phyloP scores from a whole-genome alignment of 2,329 filamentous ascomycete species.

The Ambrosiella xylebori region DNA sequence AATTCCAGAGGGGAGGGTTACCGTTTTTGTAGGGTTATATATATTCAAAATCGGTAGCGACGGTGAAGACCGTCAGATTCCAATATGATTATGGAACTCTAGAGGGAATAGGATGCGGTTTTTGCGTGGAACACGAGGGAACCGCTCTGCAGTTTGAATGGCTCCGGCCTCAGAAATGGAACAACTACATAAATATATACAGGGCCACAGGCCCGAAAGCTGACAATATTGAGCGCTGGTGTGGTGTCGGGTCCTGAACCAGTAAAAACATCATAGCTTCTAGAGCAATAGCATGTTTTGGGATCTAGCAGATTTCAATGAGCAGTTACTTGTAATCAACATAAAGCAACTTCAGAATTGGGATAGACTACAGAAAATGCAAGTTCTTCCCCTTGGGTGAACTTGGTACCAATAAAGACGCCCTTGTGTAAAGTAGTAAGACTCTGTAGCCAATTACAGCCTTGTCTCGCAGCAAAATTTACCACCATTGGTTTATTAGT shows the following conservation, averaged over 20 bases:
- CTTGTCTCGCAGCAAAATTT: not conserved
- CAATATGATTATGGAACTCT: not conserved
- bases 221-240: too few species aligned
- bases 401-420: not conserved
- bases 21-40: too few species aligned
- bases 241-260: too few species aligned
- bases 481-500: not conserved
- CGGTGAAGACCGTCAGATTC: not conserved
- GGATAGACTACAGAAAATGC: not conserved
- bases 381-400: not conserved
- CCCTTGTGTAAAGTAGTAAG: not conserved
- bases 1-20: too few species aligned
- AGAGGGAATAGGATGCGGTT: not conserved
- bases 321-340: not conserved
- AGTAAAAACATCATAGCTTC: not conserved
- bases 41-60: too few species aligned
- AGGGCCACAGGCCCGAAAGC: too few species aligned
- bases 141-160: not conserved
- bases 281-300: not conserved
- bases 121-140: constrained; percentile 1
- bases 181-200: not conserved
- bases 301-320: not conserved
- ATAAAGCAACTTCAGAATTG: not conserved
- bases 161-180: not conserved
- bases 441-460: not conserved